phyloP scores from a whole-genome alignment of 2,329 filamentous ascomycete species.

The Xylariaceae sp. region DNA sequence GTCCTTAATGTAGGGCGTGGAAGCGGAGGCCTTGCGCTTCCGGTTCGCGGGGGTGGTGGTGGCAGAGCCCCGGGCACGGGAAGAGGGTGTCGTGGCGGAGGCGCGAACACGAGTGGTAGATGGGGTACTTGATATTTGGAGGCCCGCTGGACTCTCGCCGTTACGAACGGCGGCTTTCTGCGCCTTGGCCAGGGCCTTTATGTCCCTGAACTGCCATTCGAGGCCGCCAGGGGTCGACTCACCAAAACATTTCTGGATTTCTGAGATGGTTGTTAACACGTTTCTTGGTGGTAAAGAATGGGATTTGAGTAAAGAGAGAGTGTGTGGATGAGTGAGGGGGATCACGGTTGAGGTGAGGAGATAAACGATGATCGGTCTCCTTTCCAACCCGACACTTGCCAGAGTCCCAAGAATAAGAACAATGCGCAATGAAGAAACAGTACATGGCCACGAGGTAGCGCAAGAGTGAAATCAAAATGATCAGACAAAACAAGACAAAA shows the following conservation, averaged over 20 bases:
- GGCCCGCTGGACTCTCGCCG: conserved; percentile 43
- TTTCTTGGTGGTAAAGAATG: neutral
- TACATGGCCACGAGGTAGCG: neutral
- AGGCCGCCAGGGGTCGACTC: conserved; percentile 54
- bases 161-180: conserved; percentile 42
- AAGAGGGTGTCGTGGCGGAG: too few relatives aligned
- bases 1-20: conserved; percentile 17
- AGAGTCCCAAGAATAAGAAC: neutral
- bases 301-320: neutral
- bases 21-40: conserved; percentile 11
- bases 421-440: neutral
- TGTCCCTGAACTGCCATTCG: conserved; percentile 54
- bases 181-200: conserved; percentile 49
- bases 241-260: conserved; percentile 56
- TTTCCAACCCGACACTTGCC: neutral
- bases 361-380: neutral
- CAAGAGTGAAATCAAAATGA: conserved; percentile 1
- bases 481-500: neutral
- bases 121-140: conserved; percentile 26
- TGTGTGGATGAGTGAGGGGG: neutral
- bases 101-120: conserved; percentile 3
- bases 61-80: too few relatives aligned
- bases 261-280: conserved; percentile 32
- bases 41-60: neutral
- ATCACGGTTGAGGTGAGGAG: too few relatives aligned